Base-by-base conservation (phyloP, 2,329 filamentous ascomycete species). In the Ophidiomyces ophidiicola region DNA sequence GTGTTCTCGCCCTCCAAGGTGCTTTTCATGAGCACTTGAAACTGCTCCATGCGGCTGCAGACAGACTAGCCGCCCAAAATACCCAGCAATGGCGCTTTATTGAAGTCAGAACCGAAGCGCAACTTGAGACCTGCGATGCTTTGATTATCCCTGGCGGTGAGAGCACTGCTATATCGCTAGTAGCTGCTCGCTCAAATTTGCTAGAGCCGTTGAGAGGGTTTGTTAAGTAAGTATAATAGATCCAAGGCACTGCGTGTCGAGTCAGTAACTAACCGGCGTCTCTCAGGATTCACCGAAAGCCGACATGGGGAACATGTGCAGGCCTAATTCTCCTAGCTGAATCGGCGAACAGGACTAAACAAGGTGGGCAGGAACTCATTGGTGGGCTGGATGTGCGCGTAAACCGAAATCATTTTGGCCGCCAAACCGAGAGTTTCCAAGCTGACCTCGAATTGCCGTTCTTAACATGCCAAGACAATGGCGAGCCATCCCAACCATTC, bases 221-320 rank as follows among this genome's bases (percentile, higher is more conserved):
- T 61, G 87, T 96, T 54, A 94, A 94, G 79, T 88, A 64, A 56
- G 74, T 26, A 19, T 7, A 24, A 4, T n/a, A 2, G 2, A 17
- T 28, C 21, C 12, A 3, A 3, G n/a, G 1, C 15, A 25, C 6
- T 31, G 5, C 39, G 15, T 12, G 11, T 2, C 14, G 11, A 44
- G 45, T 47, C 46, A 44, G 48, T 41, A 31, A 37, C 23, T 7
- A 20, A 40, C 45, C 8, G 32, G n/a, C n/a, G n/a, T n/a, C 25
- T 17, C 45, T 28, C 47, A 88, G 83, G 54, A 67, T 82, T 28
- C 66, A 76, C 37, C 76, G 80, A 49, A 86, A 82, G 50, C 87
- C 87, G 7, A 83, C 82, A 17, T 98, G 88, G 88, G 90, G 90
- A 41, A 96, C 90, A 14, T 98, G 90, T 59, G 90, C 90, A 8